Base-by-base conservation (phyloP, 2,329 filamentous ascomycete species). In the Dactylella cylindrospora region DNA sequence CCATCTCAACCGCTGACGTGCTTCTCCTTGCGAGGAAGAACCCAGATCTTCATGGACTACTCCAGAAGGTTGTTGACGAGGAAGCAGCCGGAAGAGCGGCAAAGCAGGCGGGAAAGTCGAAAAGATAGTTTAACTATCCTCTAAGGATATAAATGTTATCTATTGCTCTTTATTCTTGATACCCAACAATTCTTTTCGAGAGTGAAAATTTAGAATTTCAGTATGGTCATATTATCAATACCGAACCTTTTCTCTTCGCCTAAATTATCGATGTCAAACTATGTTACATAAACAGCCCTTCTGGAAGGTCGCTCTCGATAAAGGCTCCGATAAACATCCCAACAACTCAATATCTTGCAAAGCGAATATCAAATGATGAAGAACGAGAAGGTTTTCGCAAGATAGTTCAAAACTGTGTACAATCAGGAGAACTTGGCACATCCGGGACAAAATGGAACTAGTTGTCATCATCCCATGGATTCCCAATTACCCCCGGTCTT, bases 21-120 rank as follows among this genome's bases (percentile, higher is more conserved):
- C 76, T 97, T 69, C 80, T 98, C 5, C 80, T 98, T 23, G 84
- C 88, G 20, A 79, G 93, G 64, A 83, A 91, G 59, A 98, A 97
- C 68, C 86, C 90, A 53, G 89, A 90, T 13, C 74, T 98, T 15
- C 83, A 90, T 67, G 79, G 79, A 12, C 83, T 97, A 26, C 79
- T 98, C 70, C 80, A 80, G 71, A 78, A 81, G 44, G 83, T 83
- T 68, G 76, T 90, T 22, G 84, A 90, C 51, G 74, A 77, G 66
- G 75, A 78, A 65, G 81, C 80, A 70, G 78, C 77, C 1, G 73
- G 75, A 31, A 72, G 67, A 35, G 55, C 55, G 7, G 55, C 46
- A 13, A 61, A 61, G 38, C 41, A 68, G 43, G 52, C 35, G 32
- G 47, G 35, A 3, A 61, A 53, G 17, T 53, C 55, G 3, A 61